Evolutionary conservation across 345 rosid species (phyloP).

Genomic region (Arabidopsis arenosa): DNA sequence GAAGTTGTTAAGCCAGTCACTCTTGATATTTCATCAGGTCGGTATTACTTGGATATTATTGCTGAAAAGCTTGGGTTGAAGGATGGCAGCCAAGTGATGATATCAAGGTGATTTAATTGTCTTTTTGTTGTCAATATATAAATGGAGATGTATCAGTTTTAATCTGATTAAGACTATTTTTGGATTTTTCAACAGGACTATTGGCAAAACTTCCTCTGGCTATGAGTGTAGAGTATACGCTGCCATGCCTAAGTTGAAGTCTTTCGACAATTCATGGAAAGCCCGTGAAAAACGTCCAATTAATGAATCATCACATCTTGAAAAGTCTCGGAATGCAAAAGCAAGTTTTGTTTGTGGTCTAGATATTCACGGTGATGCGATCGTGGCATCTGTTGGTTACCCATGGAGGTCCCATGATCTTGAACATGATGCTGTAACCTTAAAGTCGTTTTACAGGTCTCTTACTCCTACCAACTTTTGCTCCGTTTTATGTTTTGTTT

Average conservation of each 20-base stretch:
- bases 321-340: conserved; percentile 63
- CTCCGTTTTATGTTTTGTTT: not conserved
- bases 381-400: conserved; percentile 81
- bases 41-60: conserved; percentile 71
- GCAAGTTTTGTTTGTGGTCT: conserved; percentile 72
- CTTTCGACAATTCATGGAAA: conserved; percentile 50
- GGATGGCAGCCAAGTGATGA: conserved; percentile 62
- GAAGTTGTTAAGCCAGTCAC: conserved; percentile 53
- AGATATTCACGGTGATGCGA: conserved; percentile 70
- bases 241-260: conserved; percentile 54
- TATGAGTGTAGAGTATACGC: conserved; percentile 72
- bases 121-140: not conserved
- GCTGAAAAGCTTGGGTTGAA: conserved; percentile 64
- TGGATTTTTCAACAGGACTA: conserved; percentile 55
- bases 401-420: conserved; percentile 66
- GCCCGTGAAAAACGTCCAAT: conserved; percentile 23
- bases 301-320: conserved; percentile 35
- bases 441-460: conserved; percentile 73
- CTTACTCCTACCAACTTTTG: conserved; percentile 1
- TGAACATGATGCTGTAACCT: conserved; percentile 60
- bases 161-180: conserved; percentile 1
- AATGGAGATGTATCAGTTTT: not conserved
- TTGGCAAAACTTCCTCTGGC: conserved; percentile 77
- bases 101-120: conserved; percentile 61
- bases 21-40: conserved; percentile 54